Evolutionary conservation across 495 filamentous ascomycete species (phyloP), one percentile per base, ranked within the genome.

Genomic region (Pseudevernia furfuracea): DNA sequence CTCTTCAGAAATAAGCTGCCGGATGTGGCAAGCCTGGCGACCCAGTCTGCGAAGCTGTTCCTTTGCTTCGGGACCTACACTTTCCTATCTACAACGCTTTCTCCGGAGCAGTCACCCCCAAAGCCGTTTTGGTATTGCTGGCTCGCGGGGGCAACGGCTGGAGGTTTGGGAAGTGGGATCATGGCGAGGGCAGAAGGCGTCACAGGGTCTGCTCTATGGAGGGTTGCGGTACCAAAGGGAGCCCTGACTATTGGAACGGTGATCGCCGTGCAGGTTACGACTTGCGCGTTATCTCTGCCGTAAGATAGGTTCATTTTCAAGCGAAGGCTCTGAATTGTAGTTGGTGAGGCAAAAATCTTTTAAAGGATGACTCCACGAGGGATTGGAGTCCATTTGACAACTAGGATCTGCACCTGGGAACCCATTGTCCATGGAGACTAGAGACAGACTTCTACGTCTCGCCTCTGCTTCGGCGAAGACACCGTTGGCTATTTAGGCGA

Each of bases 41-140:
- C 15, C 25, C 60, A 56, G 28, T 41, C 60, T 19, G 37, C 37
- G 5, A 62, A 62, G 30, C 23, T 56, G 9, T 56, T 56, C 37
- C 56, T 28, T 3, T 62, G 60, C 49, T 62, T 56, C 56, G 60
- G 49, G 4, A 43, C 25, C 32, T 62, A 56, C 37, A 56, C 48
- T 5, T 43, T 41, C n/a, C 37, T 62, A 12, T 62, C 53, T 52
- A 58, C 55, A 3, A 34, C 44, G 10, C 46, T 64, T 23, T 64
- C 62, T 48, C 53, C 55, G 15, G 62, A 41, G 23, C 39, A 59
- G 36, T 23, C 14, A 44, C 55, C 55, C 32, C 62, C 55, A 15
- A 64, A 64, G 23, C 55, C 53, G n/a, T 59, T 64, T n/a, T 59
- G 43, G 62, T 59, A 59, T 34, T 64, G 53, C 41, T 64, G 38